Percentiles rank a stretch among this genome's conserved stretches.
These are phyloP conservation scores for Lobosporangium transversale DNA, from an alignment of 192 early-diverging fungal genomes.

Conservation along the genomic window DNA sequence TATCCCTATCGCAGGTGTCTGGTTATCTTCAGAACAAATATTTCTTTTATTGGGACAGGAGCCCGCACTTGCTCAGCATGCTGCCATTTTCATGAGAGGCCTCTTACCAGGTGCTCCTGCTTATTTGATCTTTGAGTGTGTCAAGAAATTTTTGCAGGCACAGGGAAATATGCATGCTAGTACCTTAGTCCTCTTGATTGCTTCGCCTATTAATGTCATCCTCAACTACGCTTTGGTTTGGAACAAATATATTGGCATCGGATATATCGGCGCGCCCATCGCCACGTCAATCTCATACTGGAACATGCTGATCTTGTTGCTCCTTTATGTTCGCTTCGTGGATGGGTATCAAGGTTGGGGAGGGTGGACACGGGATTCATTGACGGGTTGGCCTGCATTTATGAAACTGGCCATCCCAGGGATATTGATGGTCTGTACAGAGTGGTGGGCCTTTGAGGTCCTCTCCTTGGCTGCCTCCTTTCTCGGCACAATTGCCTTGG, in stretches of 20 bases:
- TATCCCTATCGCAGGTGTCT: slow-evolving; percentile 74
- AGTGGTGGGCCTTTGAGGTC: slow-evolving; percentile 82
- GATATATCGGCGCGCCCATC: slow-evolving; percentile 86
- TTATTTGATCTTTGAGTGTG: slow-evolving; percentile 82
- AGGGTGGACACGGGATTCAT: slow-evolving; percentile 79
- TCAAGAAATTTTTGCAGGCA: slow-evolving; percentile 88
- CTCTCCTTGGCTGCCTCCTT: slow-evolving; percentile 80
- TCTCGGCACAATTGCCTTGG: slow-evolving; percentile 78
- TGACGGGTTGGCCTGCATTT: slow-evolving; percentile 68
- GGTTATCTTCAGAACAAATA: slow-evolving; percentile 73
- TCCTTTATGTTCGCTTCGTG: slow-evolving; percentile 70
- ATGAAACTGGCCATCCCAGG: slow-evolving; percentile 81
- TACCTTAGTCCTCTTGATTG: slow-evolving; percentile 76
- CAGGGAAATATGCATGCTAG: slow-evolving; percentile 91
- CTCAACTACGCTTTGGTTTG: slow-evolving; percentile 86
- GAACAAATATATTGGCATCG: slow-evolving; percentile 70
- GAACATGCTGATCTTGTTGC: slow-evolving; percentile 72
- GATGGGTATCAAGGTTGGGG: slow-evolving; percentile 86
- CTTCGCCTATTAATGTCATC: slow-evolving; percentile 76
- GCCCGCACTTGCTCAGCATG: slow-evolving; percentile 68
- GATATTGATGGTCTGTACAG: slow-evolving; percentile 80
- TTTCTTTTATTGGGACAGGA: slow-evolving; percentile 83
- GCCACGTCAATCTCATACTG: slow-evolving; percentile 83
- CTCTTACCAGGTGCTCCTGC: slow-evolving; percentile 79
- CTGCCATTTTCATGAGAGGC: slow-evolving; percentile 73